Conservation (phyloP, 306 rosid genomes). For the Argentina anserina region DNA sequence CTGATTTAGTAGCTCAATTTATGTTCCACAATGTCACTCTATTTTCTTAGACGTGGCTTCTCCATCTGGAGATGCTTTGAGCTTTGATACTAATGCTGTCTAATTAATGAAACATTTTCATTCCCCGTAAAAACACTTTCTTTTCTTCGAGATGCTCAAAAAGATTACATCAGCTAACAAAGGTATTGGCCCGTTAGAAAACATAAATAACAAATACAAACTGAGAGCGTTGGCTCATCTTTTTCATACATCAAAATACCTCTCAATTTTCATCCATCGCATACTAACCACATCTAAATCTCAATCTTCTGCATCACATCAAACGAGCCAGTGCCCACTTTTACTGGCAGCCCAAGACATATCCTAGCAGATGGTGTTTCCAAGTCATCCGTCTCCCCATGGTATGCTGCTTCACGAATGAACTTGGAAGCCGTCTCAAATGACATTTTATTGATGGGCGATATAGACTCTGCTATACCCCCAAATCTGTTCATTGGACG, state of each 20-base stretch:
- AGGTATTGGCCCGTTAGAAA: too few relatives aligned
- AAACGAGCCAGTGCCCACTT: conserved; percentile 76
- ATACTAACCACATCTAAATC: conserved; percentile 28
- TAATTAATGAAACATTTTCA: too few relatives aligned
- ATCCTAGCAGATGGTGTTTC: conserved; percentile 88
- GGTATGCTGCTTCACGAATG: conserved; percentile 76
- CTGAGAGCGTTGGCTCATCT: not conserved
- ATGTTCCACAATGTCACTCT: too few relatives aligned
- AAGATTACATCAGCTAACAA: too few relatives aligned
- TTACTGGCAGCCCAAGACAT: conserved; percentile 86
- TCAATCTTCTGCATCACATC: conserved; percentile 70
- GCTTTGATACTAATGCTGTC: too few relatives aligned
- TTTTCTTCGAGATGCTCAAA: too few relatives aligned
- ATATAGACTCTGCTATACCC: conserved; percentile 58
- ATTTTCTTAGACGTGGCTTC: too few relatives aligned
- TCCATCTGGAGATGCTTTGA: too few relatives aligned
- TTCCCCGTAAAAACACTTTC: too few relatives aligned
- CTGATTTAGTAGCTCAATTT: too few relatives aligned
- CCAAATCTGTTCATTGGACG: conserved; percentile 64
- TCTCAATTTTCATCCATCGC: too few relatives aligned
- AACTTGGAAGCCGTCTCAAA: conserved; percentile 83
- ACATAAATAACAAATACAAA: too few relatives aligned
- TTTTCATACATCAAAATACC: not conserved
- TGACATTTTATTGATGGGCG: conserved; percentile 79
- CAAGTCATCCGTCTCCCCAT: conserved; percentile 63